These are phyloP conservation scores for Deuterostichococcus epilithicus DNA, from an alignment of 139 green algal genomes.

Conservation along the genomic window DNA sequence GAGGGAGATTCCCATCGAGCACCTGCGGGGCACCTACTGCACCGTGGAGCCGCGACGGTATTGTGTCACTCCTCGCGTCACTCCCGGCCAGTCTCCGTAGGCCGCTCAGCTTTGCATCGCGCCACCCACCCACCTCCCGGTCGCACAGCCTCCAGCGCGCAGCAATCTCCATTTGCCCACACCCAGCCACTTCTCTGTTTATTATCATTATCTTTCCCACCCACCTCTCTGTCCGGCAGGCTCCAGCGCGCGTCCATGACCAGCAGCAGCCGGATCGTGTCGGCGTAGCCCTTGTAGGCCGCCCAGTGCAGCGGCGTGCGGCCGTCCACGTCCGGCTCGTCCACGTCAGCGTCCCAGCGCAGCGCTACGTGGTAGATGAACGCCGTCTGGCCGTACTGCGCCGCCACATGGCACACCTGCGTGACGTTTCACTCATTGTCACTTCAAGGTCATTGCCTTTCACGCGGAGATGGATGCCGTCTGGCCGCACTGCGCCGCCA, in stretches of 20 bases:
- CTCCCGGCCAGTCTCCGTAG: too few relatives aligned
- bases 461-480: constrained; percentile 90
- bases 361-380: constrained; percentile 86
- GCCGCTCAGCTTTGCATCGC: too few relatives aligned
- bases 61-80: too few relatives aligned
- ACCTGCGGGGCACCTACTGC: too few relatives aligned
- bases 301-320: constrained; percentile 76
- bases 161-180: too few relatives aligned
- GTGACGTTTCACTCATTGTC: not conserved
- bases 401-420: constrained; percentile 69
- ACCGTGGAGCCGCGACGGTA: too few relatives aligned
- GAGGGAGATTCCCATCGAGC: too few relatives aligned
- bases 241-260: constrained; percentile 64
- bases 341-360: constrained; percentile 80
- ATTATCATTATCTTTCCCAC: constrained; percentile 3
- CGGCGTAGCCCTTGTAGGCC: constrained; percentile 86
- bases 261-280: constrained; percentile 88
- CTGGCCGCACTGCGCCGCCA: constrained; percentile 94
- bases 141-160: too few relatives aligned
- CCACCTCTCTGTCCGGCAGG: constrained; percentile 70
- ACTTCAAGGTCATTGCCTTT: not conserved
- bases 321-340: constrained; percentile 61
- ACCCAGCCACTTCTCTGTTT: too few relatives aligned
- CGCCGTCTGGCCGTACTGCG: constrained; percentile 94
- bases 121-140: too few relatives aligned